Evolutionary conservation across 1,139 yeast genomes (phyloP).

Genomic region (Geotrichum fermentans): DNA sequence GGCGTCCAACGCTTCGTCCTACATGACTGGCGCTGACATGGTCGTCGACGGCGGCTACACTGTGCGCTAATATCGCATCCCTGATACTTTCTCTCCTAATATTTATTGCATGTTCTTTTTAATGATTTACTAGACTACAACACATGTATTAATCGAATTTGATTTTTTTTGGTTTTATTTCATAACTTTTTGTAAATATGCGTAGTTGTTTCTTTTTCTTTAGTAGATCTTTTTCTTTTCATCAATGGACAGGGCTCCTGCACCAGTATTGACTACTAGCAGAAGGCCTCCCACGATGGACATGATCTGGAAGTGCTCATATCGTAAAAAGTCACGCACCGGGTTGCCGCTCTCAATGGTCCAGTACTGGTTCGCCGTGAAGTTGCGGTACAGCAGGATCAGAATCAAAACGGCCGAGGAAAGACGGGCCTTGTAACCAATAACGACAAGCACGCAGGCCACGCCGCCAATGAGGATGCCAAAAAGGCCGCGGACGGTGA

Average conservation of each 20-base stretch:
- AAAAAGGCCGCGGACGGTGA: slow-evolving; percentile 62
- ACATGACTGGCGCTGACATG: slow-evolving; percentile 76
- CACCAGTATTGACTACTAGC: slow-evolving; percentile 90
- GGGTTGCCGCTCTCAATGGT: slow-evolving; percentile 62
- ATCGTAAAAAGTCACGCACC: slow-evolving; percentile 82
- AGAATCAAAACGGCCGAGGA: slow-evolving; percentile 78
- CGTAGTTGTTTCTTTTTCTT: neutral
- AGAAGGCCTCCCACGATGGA: slow-evolving; percentile 93
- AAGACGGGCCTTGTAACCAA: slow-evolving; percentile 90
- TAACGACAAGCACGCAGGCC: slow-evolving; percentile 72
- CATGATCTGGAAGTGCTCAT: slow-evolving; percentile 91
- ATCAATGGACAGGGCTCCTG: slow-evolving; percentile 89
- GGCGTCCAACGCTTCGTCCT: slow-evolving; percentile 68
- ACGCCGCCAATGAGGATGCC: slow-evolving; percentile 66
- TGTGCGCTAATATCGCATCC: slow-evolving; percentile 36
- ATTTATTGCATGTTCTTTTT: neutral
- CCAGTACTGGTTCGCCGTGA: slow-evolving; percentile 89
- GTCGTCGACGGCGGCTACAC: slow-evolving; percentile 82
- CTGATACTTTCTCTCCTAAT: neutral
- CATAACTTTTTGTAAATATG: neutral
- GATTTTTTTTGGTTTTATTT: neutral
- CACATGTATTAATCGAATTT: neutral
- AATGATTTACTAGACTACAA: neutral
- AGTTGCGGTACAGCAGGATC: slow-evolving; percentile 68
- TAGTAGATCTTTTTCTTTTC: slow-evolving; percentile 92